phyloP scores from a whole-genome alignment of 768 basidiomycete species.

The Krasilnikovozyma curviuscula region DNA sequence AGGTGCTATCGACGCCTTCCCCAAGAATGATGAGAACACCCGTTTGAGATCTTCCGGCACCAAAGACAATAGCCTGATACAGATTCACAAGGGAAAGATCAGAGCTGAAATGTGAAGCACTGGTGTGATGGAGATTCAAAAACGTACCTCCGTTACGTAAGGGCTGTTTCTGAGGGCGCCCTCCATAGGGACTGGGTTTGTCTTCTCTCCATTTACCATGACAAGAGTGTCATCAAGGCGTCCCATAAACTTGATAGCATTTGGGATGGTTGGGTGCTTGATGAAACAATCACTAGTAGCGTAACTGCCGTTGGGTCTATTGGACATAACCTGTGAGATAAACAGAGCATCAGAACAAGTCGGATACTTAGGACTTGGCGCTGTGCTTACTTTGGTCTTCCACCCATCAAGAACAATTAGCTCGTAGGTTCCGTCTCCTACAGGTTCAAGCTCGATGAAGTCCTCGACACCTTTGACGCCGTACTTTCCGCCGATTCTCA shows the following conservation, averaged over 20 bases:
- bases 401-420: conserved; percentile 37
- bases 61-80: conserved; percentile 34
- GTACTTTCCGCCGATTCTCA: conserved; percentile 24
- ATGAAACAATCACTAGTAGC: conserved; percentile 40
- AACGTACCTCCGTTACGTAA: neutral
- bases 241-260: conserved; percentile 36
- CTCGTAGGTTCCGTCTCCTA: conserved; percentile 32
- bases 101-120: neutral
- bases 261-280: conserved; percentile 29
- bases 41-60: conserved; percentile 33
- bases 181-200: conserved; percentile 28
- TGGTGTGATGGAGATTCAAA: neutral
- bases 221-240: conserved; percentile 40
- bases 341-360: neutral
- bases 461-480: conserved; percentile 14
- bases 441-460: conserved; percentile 33
- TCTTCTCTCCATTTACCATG: conserved; percentile 35
- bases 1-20: conserved; percentile 20
- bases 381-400: conserved; percentile 30
- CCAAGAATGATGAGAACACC: conserved; percentile 37
- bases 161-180: neutral
- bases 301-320: conserved; percentile 37
- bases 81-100: neutral
- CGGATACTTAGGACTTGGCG: neutral
- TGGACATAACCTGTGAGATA: conserved; percentile 14